A percentile compares a stretch with the other conserved stretches of the same genome.
Evolutionary conservation across 441 rosid species (phyloP).

Genomic region (Viola pubescens): DNA sequence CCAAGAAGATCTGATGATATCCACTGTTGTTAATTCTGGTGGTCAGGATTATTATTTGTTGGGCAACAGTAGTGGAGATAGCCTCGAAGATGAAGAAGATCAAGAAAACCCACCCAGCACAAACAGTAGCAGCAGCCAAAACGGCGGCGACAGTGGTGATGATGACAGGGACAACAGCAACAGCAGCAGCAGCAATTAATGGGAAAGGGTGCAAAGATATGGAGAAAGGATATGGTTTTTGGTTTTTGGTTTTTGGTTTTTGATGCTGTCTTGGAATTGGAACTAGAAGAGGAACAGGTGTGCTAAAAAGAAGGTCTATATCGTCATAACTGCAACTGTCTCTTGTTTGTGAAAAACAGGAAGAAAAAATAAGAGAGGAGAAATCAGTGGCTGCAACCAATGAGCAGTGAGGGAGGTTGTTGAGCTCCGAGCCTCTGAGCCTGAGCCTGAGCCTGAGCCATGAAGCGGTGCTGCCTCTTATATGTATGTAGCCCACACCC

Average conservation of each 20-base stretch:
- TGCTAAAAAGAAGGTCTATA: neutral
- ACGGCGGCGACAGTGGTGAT: slow-evolving; percentile 33
- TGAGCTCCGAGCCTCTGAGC: slow-evolving; percentile 37
- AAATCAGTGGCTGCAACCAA: slow-evolving; percentile 14
- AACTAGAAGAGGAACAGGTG: slow-evolving; percentile 12
- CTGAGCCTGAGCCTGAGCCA: neutral
- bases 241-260: neutral
- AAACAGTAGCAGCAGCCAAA: slow-evolving; percentile 14
- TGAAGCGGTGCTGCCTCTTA: too few species aligned
- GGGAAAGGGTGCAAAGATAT: too few species aligned
- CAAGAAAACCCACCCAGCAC: slow-evolving; percentile 1
- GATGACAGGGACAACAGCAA: slow-evolving; percentile 17
- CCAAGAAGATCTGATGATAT: too few species aligned
- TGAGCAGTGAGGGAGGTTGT: slow-evolving; percentile 23
- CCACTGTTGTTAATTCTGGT: too few species aligned
- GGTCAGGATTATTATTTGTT: slow-evolving; percentile 2
- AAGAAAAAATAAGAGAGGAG: too few species aligned
- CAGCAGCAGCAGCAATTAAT: slow-evolving; percentile 5
- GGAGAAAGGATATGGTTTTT: too few species aligned
- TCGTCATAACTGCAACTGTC: slow-evolving; percentile 3
- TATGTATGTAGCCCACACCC: neutral
- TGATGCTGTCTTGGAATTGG: slow-evolving; percentile 1
- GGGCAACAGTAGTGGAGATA: neutral
- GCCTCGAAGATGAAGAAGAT: slow-evolving; percentile 14
- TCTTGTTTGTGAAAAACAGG: slow-evolving; percentile 1